Base-by-base conservation (phyloP, 371 early-diverging fungal genomes). In the Hamiltosporidium tvaerminnensis region DNA sequence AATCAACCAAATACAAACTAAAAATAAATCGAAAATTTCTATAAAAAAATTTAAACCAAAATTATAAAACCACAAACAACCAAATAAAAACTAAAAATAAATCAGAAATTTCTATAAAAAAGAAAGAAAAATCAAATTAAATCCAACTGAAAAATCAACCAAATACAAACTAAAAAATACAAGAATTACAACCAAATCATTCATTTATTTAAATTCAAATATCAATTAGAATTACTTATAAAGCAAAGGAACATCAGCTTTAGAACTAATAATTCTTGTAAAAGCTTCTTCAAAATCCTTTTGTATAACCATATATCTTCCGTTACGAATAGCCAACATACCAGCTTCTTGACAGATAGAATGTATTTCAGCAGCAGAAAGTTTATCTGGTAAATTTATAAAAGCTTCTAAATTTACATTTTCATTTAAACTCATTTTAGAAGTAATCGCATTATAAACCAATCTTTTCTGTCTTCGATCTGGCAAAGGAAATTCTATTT, bases 301-400 rank as follows among this genome's bases (percentile, higher is more conserved):
- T 59, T 75, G 73, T 35, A 49, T 56, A 47, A 79, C 67, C 33
- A 72, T 58, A 59, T 77, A 75, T 53, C 80, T 68, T 49, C 71
- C 2, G 32, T 88, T 89, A 73, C 96, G 82, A 63, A 88, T 87
- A 16, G 99, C 99, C 63, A 91, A 89, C 92, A 95, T 94, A 71
- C 99, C 99, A 35, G 96, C 97, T 75, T 95, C 93, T 76, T 96
- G 96, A 73, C 95, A 94, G 68, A 96, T 92, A 23, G 93, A 87
- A n/a, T 94, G 88, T 69, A 96, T 92, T 74, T 98, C 96, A 39
- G 99, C 99, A 74, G 93, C 92, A 64, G 86, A 86, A 47, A 98
- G 82, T 76, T 90, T 94, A 79, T 96, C 99, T 44, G 96, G 90
- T 59, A 96, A 83, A 53, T 90, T 86, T 1, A 96, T 89, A 81